Evolutionary conservation across 78 protist genomes (phyloP).

Genomic region (Dictyostelium firmibasis): DNA sequence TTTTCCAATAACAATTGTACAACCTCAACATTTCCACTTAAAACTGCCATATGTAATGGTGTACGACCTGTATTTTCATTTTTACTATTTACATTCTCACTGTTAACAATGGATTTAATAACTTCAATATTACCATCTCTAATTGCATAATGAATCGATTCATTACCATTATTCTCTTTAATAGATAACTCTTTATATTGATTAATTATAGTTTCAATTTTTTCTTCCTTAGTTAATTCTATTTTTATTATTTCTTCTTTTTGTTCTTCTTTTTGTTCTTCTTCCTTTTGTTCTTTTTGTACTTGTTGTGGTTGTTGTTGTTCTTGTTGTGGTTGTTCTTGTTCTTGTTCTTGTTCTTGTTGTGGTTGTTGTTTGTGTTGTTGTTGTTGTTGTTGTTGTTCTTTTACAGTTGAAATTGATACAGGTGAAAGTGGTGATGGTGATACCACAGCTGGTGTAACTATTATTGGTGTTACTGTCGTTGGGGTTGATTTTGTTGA

Average conservation of each 20-base stretch:
- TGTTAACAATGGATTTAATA: not conserved
- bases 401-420: not conserved
- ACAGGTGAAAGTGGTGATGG: not conserved
- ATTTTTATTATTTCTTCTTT: not conserved
- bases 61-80: slow-evolving; percentile 15
- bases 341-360: not conserved
- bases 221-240: slow-evolving; percentile 11
- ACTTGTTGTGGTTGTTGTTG: not conserved
- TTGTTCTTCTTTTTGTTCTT: too few species aligned
- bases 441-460: not conserved
- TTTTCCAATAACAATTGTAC: not conserved
- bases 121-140: slow-evolving; percentile 33
- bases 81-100: not conserved
- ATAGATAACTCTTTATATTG: not conserved
- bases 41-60: slow-evolving; percentile 29
- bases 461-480: not conserved
- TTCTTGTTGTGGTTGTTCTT: not conserved
- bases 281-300: not conserved
- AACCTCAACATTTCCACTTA: not conserved
- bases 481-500: not conserved
- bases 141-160: not conserved
- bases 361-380: not conserved
- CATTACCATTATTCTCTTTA: not conserved
- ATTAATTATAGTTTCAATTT: not conserved
- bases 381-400: not conserved